Evolutionary conservation across 2,329 filamentous ascomycete species (phyloP).

Genomic region (Trichoderma brevicompactum): DNA sequence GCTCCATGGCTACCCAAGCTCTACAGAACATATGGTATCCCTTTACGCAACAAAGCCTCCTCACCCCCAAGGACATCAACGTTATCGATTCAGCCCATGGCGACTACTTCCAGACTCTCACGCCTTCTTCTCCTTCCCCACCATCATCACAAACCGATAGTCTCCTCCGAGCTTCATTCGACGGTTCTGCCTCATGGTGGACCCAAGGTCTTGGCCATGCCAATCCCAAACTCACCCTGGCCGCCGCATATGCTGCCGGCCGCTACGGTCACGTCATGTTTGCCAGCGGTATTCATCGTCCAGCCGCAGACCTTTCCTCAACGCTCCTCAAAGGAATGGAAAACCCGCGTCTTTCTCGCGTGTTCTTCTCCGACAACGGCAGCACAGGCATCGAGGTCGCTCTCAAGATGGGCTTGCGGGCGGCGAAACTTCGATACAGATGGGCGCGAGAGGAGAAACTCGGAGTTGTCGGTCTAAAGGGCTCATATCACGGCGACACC

Average conservation of each 20-base stretch:
- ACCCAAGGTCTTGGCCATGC: constrained; percentile 85
- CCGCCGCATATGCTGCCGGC: constrained; percentile 79
- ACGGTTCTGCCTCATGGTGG: constrained; percentile 90
- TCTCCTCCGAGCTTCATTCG: constrained; percentile 64
- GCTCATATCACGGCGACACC: constrained; percentile 85
- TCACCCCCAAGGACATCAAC: constrained; percentile 66
- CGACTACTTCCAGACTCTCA: constrained; percentile 72
- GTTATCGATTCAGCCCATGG: constrained; percentile 81
- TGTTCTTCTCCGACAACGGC: constrained; percentile 84
- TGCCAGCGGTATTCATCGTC: constrained; percentile 76
- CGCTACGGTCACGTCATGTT: constrained; percentile 91
- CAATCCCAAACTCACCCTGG: constrained; percentile 71
- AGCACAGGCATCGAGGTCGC: constrained; percentile 85
- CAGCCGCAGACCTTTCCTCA: constrained; percentile 71
- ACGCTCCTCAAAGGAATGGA: constrained; percentile 61
- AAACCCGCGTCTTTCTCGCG: constrained; percentile 69
- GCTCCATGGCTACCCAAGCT: constrained; percentile 65
- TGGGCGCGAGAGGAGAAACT: constrained; percentile 65
- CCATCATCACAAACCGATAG: constrained; percentile 6
- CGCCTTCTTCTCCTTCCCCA: neutral
- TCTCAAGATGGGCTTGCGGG: constrained; percentile 81
- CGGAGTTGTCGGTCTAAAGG: constrained; percentile 73
- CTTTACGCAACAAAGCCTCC: constrained; percentile 76
- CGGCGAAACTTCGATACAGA: constrained; percentile 67
- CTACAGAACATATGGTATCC: constrained; percentile 78